Conservation (phyloP, 345 rosid species). For the Syzygium oleosum region DNA sequence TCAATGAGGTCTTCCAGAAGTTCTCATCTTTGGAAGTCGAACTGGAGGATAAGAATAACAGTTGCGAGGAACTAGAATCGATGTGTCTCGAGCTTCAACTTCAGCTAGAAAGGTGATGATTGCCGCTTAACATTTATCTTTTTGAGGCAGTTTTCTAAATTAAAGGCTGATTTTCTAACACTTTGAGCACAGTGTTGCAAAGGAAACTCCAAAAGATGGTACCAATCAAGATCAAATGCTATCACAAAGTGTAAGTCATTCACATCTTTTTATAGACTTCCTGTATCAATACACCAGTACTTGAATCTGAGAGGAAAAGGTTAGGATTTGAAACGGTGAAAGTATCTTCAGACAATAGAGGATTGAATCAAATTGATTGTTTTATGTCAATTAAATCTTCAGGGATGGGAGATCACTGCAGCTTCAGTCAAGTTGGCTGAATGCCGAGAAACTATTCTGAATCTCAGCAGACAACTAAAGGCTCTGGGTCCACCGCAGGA, state of each 20-base stretch:
- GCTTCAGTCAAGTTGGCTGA: slow-evolving; percentile 80
- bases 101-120: slow-evolving; percentile 67
- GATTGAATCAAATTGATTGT: not conserved
- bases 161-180: slow-evolving; percentile 4
- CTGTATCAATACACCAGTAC: not conserved
- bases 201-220: slow-evolving; percentile 24
- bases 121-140: not conserved
- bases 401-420: slow-evolving; percentile 65
- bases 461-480: slow-evolving; percentile 71
- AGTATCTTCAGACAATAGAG: not conserved
- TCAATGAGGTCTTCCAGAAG: slow-evolving; percentile 65
- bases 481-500: slow-evolving; percentile 52
- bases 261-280: not conserved
- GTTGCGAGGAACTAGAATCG: slow-evolving; percentile 84
- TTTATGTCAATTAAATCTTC: slow-evolving; percentile 2
- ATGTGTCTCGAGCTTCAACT: slow-evolving; percentile 93
- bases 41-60: slow-evolving; percentile 62
- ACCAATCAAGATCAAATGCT: slow-evolving; percentile 27
- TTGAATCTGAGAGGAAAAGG: not conserved
- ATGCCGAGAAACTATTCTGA: slow-evolving; percentile 79
- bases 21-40: slow-evolving; percentile 76
- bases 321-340: not conserved
- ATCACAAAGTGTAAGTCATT: slow-evolving; percentile 45
- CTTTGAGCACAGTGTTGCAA: slow-evolving; percentile 40
- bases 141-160: not conserved